A percentile compares a stretch with the other conserved stretches of the same genome.
These are phyloP conservation scores for Cicer cuneatum DNA, from an alignment of 306 rosid species.

Conservation along the genomic window DNA sequence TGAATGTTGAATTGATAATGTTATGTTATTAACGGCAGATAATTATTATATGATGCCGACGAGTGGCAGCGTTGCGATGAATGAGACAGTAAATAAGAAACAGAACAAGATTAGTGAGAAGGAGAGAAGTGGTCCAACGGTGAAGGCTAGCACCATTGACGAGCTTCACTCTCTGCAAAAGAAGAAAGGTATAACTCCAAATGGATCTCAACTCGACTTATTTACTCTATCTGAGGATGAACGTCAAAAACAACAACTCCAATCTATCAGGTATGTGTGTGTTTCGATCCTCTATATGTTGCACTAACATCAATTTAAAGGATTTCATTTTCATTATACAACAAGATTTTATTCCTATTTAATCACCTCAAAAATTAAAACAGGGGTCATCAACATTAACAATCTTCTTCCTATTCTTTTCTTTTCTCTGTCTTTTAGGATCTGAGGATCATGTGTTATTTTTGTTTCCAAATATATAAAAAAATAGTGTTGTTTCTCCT, in stretches of 20 bases:
- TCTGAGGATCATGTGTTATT: no score
- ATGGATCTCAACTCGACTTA: conserved; percentile 22
- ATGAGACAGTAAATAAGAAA: no score
- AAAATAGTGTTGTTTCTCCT: no score
- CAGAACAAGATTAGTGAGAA: conserved; percentile 53
- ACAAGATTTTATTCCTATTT: neutral
- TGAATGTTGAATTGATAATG: neutral
- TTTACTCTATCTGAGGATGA: conserved; percentile 53
- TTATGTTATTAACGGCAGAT: neutral
- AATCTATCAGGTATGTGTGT: conserved; percentile 71
- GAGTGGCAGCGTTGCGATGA: conserved; percentile 27
- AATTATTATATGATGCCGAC: conserved; percentile 36
- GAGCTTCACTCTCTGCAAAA: conserved; percentile 86
- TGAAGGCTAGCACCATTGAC: conserved; percentile 76
- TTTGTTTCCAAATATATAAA: no score
- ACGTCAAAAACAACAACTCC: conserved; percentile 66
- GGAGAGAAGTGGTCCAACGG: conserved; percentile 49
- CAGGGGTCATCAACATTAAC: neutral
- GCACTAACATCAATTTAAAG: no score
- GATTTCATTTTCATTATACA: neutral
- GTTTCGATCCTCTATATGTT: neutral
- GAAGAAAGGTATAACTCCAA: conserved; percentile 78
- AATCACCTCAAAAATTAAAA: neutral
- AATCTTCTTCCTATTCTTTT: neutral
- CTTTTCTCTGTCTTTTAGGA: no score